phyloP scores from a whole-genome alignment of 805 yeast genomes.

The Lipomyces mesembrius region DNA sequence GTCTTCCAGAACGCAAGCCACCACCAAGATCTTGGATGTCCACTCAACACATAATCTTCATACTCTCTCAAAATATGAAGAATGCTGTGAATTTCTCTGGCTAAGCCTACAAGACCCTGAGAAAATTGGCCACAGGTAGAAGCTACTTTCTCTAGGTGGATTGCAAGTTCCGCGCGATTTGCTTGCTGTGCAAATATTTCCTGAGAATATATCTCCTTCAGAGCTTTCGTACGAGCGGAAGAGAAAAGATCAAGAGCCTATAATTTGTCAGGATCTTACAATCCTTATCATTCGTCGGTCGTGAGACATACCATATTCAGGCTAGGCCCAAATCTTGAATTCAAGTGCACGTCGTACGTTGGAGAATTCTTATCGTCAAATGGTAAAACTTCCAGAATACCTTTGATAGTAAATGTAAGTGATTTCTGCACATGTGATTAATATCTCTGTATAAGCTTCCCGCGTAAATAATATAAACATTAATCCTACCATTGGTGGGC shows the following conservation, averaged over 20 bases:
- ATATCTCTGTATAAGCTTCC: slow-evolving; percentile 45
- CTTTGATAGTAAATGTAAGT: slow-evolving; percentile 49
- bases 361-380: slow-evolving; percentile 48
- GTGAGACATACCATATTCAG: slow-evolving; percentile 19
- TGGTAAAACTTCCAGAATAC: slow-evolving; percentile 63
- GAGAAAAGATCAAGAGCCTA: slow-evolving; percentile 56
- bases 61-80: slow-evolving; percentile 49
- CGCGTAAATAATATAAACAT: background rate
- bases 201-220: slow-evolving; percentile 62
- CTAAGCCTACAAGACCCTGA: slow-evolving; percentile 63
- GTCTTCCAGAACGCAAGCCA: slow-evolving; percentile 61
- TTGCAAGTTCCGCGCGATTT: slow-evolving; percentile 49
- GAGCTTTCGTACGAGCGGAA: slow-evolving; percentile 60
- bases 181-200: slow-evolving; percentile 53
- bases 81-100: slow-evolving; percentile 56
- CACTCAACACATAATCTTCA: slow-evolving; percentile 36
- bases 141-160: slow-evolving; percentile 76
- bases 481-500: slow-evolving; percentile 70
- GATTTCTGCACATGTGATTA: slow-evolving; percentile 24
- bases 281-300: too few relatives aligned
- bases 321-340: slow-evolving; percentile 49
- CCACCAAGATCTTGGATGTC: slow-evolving; percentile 49
- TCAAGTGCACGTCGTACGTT: slow-evolving; percentile 47
- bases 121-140: slow-evolving; percentile 85
- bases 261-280: slow-evolving; percentile 37